Base-by-base conservation (phyloP, 768 basidiomycete genomes). In the Calocybe indica region DNA sequence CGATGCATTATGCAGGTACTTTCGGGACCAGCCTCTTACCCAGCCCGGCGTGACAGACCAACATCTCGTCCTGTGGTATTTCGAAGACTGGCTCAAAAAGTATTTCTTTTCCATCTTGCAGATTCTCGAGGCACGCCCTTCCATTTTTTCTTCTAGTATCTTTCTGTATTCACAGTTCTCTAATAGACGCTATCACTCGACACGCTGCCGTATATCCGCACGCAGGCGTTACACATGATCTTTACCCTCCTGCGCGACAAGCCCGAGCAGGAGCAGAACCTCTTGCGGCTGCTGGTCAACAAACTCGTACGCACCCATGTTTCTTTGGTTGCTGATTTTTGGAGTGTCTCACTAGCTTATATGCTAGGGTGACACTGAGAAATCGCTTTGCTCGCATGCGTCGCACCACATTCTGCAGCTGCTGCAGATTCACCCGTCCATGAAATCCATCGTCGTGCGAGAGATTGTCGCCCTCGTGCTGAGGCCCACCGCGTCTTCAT, bases 61-160 rank as follows among this genome's bases (percentile, higher is more conserved):
- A 44, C 80, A 89, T 61, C 66, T 97, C 0, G 57, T 93, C 5
- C 49, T 85, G 3, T 98, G 88, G 85, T 86, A 85, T 51, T 98
- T 96, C 63, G 96, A 99, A 64, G 95, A 98, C 57, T 97, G 92
- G 89, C 63, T 97, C 43, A 99, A 99, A 68, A 93, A 92, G 54
- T 98, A 86, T 64, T 97, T 96, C 69, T 98, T 95, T 67, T 83
- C 84, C 2, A 65, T 96, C 35, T 76, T 98, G 3, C 90, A 95
- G 62, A 81, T 89, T 35, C 79, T 97, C 12, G 95, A 99, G 78
- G 91, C 88, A 37, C 38, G 72, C 57, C 39, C 31, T 15, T 35
- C 1, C 2, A 37, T 32, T 45, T 46, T 37, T 8, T 13, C 8
- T 33, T 9, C 33, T n/a, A 5, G 44, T 22, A 4, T 39, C 12